Conservation (phyloP, 768 basidiomycete species). For the Mycena indigotica region DNA sequence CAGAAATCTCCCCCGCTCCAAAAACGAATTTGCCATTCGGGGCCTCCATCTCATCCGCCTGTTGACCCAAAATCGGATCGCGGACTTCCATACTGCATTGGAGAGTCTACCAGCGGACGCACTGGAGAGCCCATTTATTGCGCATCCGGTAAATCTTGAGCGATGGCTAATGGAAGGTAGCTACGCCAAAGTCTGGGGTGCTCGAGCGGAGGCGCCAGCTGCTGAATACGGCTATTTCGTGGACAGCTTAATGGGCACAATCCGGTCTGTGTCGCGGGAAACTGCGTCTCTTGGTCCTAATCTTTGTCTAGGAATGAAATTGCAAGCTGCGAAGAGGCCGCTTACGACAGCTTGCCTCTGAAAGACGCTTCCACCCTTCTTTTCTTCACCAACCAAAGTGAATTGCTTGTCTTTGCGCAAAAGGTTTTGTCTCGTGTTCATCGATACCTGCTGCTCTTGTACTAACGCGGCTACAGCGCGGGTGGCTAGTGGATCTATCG, state of each 20-base stretch:
- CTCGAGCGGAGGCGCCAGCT: slow-evolving; percentile 86
- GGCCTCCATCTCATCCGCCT: slow-evolving; percentile 94
- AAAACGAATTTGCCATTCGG: slow-evolving; percentile 84
- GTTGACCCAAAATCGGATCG: slow-evolving; percentile 93
- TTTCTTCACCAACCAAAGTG: slow-evolving; percentile 85
- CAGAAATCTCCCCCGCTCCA: slow-evolving; percentile 81
- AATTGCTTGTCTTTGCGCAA: slow-evolving; percentile 81
- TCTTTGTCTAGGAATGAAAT: slow-evolving; percentile 81
- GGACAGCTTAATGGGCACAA: slow-evolving; percentile 91
- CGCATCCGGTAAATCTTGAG: slow-evolving; percentile 89
- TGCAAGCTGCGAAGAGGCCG: slow-evolving; percentile 92
- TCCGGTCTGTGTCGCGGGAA: slow-evolving; percentile 57
- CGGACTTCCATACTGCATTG: slow-evolving; percentile 95
- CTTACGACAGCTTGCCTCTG: slow-evolving; percentile 88
- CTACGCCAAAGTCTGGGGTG: slow-evolving; percentile 97
- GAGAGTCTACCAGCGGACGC: slow-evolving; percentile 83
- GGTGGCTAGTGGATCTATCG: slow-evolving; percentile 80
- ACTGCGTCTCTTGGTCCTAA: not conserved
- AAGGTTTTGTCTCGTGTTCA: slow-evolving; percentile 55
- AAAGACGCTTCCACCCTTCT: slow-evolving; percentile 88
- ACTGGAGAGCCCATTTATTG: slow-evolving; percentile 69
- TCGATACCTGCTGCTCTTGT: slow-evolving; percentile 7
- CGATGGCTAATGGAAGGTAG: slow-evolving; percentile 98
- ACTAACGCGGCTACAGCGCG: slow-evolving; percentile 53
- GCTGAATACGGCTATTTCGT: slow-evolving; percentile 96